A percentile compares a stretch with the other conserved stretches of the same genome.
Conservation (phyloP, 805 yeast species). For the Jamesozyma piceae region DNA sequence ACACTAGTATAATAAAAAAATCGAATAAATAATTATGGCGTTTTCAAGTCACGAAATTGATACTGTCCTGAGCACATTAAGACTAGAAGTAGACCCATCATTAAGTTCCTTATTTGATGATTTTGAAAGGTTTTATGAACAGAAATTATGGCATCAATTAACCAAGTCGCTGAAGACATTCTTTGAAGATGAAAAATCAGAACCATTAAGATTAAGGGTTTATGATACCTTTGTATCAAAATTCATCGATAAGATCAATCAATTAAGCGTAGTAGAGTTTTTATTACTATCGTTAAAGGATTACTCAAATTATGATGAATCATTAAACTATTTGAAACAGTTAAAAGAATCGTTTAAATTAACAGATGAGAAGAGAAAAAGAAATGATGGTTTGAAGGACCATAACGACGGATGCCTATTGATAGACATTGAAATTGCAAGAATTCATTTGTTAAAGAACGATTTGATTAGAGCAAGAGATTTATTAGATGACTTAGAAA, state of each 20-base stretch:
- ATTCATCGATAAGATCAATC: slow-evolving; percentile 65
- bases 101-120: slow-evolving; percentile 39
- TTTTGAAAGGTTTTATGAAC: slow-evolving; percentile 76
- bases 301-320: slow-evolving; percentile 36
- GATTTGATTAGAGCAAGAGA: slow-evolving; percentile 53
- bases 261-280: slow-evolving; percentile 69
- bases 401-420: slow-evolving; percentile 48
- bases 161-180: slow-evolving; percentile 57
- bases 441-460: slow-evolving; percentile 50
- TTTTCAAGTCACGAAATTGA: slow-evolving; percentile 18
- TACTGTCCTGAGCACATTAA: slow-evolving; percentile 36
- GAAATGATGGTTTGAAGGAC: slow-evolving; percentile 31
- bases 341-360: slow-evolving; percentile 39
- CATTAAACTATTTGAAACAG: slow-evolving; percentile 40
- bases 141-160: slow-evolving; percentile 92
- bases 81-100: slow-evolving; percentile 58
- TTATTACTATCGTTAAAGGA: slow-evolving; percentile 47
- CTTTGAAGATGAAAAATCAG: slow-evolving; percentile 46
- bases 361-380: slow-evolving; percentile 28
- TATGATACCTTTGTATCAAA: slow-evolving; percentile 61
- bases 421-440: slow-evolving; percentile 65
- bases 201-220: slow-evolving; percentile 50
- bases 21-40: background rate
- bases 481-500: slow-evolving; percentile 52
- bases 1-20: too few relatives aligned